Evolutionary conservation across 2,329 filamentous ascomycete species (phyloP), one percentile per base, ranked within the genome.

Genomic region (Fusarium penzigii): DNA sequence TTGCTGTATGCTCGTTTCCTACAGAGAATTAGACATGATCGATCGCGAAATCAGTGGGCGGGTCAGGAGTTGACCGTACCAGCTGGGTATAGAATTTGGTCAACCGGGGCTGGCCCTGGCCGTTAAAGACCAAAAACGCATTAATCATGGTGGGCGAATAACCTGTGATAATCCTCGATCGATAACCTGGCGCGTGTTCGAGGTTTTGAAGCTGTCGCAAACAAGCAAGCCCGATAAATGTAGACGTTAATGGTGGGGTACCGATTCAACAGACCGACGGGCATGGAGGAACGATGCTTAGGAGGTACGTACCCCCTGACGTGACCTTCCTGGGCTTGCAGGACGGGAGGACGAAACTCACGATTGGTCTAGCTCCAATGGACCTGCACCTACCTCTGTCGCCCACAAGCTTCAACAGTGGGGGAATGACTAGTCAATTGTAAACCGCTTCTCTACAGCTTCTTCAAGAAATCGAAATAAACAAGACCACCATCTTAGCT

Each of bases 51-150:
- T 8, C n/a, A 20, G 25, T 32, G 40, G 47, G 46, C 14, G 14
- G 7, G n/a, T 29, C 10, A 11, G 12, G 29, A 17, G 44, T 16
- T 42, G 6, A 32, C 52, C 65, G 65, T 62, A 96, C 93, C 62
- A 99, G 85, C 71, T 97, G 93, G 2, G 93, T 97, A 72, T 99
- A 99, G 80, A 99, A 99, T 68, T 97, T 97, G 65, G 93, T 97
- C 71, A 99, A 82, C 50, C 94, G 88, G 38, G 94, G 93, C 75
- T 99, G 93, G 59, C 94, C 94, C 65, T 93, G 91, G 78, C 96
- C 96, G 70, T 99, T 99, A 80, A 99, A 99, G 71, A 99, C 93
- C 61, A 99, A 81, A 56, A 99, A 93, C 32, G 95, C 94, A 80
- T 96, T 99, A 74, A 99, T 97, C 94, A 99, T 99, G 63, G 62